phyloP scores from a whole-genome alignment of 2,329 filamentous ascomycete species.

The Hymenoscyphus salicellus region DNA sequence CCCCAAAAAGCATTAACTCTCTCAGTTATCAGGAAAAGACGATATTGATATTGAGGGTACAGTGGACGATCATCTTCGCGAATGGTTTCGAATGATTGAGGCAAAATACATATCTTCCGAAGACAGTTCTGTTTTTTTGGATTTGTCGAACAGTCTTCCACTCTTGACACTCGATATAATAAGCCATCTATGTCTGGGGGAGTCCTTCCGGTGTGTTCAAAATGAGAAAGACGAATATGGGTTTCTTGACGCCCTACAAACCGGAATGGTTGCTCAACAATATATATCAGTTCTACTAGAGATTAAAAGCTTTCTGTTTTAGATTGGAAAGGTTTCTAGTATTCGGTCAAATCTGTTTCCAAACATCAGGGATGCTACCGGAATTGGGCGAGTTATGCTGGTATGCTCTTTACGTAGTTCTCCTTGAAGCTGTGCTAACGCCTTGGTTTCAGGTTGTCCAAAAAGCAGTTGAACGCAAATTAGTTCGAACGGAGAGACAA shows the following conservation, averaged over 20 bases:
- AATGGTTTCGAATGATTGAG: conserved; percentile 48
- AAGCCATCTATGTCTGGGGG: conserved; percentile 50
- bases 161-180: conserved; percentile 56
- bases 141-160: conserved; percentile 45
- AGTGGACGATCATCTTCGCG: conserved; percentile 47
- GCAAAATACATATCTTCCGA: conserved; percentile 46
- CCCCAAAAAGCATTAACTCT: conserved; percentile 37
- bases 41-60: conserved; percentile 48
- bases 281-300: conserved; percentile 11
- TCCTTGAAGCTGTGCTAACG: no score
- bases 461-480: conserved; percentile 38
- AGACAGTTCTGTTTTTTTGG: conserved; percentile 44
- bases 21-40: conserved; percentile 53
- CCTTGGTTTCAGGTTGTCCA: not conserved
- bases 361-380: not conserved
- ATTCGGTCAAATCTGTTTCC: not conserved
- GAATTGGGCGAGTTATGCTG: not conserved
- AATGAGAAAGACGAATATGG: conserved; percentile 46
- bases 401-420: conserved; percentile 4
- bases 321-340: not conserved
- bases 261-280: conserved; percentile 4
- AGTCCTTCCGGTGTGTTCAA: conserved; percentile 49
- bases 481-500: conserved; percentile 34
- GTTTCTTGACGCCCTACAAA: conserved; percentile 43
- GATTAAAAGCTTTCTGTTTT: conserved; percentile 7